A percentile compares a stretch with the other conserved stretches of the same genome.
Evolutionary conservation across 2,329 filamentous ascomycete species (phyloP).

Genomic region (Phoma herbarum): DNA sequence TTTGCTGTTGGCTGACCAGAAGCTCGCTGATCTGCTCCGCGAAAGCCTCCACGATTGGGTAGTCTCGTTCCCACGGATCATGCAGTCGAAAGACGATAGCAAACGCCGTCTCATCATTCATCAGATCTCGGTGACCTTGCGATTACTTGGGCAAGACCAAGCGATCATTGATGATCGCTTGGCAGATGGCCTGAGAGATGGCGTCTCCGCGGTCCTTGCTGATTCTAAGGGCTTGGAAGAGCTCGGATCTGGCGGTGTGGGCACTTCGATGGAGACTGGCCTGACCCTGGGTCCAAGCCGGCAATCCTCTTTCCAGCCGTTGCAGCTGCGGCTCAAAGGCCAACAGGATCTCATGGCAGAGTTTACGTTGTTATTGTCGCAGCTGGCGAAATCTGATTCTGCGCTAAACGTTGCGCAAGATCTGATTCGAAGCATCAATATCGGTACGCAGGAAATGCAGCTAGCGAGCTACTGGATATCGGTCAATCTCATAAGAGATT

Average conservation of each 20-base stretch:
- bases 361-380: constrained; percentile 67
- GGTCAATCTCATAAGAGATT: constrained; percentile 72
- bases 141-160: constrained; percentile 69
- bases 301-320: constrained; percentile 62
- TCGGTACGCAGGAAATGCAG: constrained; percentile 65
- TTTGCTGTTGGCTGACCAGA: constrained; percentile 69
- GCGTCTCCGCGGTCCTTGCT: constrained; percentile 64
- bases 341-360: constrained; percentile 71
- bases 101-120: constrained; percentile 75
- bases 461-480: constrained; percentile 83
- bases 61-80: constrained; percentile 77
- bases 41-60: constrained; percentile 82
- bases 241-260: constrained; percentile 22
- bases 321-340: constrained; percentile 67
- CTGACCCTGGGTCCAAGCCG: constrained; percentile 27
- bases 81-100: constrained; percentile 85
- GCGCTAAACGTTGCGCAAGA: constrained; percentile 65
- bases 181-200: constrained; percentile 75
- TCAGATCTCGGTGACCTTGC: constrained; percentile 78
- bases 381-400: constrained; percentile 59
- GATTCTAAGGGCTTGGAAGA: constrained; percentile 41
- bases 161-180: constrained; percentile 73
- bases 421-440: constrained; percentile 70
- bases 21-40: constrained; percentile 71
- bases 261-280: constrained; percentile 23